Percentiles rank a stretch among this genome's conserved stretches.
Evolutionary conservation across 1,284 basidiomycete species (phyloP).

Genomic region (Pascua guehoae): DNA sequence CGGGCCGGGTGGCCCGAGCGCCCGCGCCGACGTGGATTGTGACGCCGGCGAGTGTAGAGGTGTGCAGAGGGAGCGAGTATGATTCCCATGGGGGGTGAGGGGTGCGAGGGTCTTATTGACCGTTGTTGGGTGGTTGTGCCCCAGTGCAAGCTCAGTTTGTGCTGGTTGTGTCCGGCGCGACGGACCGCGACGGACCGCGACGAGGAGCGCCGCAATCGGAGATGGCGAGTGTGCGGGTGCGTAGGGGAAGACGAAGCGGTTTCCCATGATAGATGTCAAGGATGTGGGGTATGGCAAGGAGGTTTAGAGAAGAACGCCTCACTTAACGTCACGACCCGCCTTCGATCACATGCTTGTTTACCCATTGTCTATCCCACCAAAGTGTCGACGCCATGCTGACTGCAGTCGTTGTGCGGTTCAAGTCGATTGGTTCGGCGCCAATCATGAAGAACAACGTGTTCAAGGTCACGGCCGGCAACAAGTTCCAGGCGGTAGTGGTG

Average conservation of each 20-base stretch:
- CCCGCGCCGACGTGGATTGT: not conserved
- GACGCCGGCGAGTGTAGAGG: no score
- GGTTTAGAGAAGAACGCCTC: no score
- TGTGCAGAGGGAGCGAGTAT: not conserved
- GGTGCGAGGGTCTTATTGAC: not conserved
- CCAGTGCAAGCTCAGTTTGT: no score
- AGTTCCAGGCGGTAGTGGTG: constrained; percentile 92
- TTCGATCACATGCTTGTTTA: not conserved
- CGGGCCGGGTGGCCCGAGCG: not conserved
- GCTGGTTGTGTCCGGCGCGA: no score
- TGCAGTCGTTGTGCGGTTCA: constrained; percentile 92
- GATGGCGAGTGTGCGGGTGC: not conserved
- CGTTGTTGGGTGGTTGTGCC: no score
- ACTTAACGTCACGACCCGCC: not conserved
- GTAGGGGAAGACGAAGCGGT: not conserved
- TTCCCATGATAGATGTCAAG: not conserved
- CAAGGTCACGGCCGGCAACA: constrained; percentile 91
- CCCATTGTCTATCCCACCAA: not conserved
- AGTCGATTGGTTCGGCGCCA: constrained; percentile 95
- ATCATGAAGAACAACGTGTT: constrained; percentile 99
- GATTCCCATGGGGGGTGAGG: not conserved
- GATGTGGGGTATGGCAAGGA: no score
- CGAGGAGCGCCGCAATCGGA: no score
- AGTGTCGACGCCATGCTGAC: not conserved
- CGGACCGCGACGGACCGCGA: no score